Evolutionary conservation across 345 rosid genomes (phyloP), one percentile per base, ranked within the genome.

Genomic region (Nephelium lappaceum): DNA sequence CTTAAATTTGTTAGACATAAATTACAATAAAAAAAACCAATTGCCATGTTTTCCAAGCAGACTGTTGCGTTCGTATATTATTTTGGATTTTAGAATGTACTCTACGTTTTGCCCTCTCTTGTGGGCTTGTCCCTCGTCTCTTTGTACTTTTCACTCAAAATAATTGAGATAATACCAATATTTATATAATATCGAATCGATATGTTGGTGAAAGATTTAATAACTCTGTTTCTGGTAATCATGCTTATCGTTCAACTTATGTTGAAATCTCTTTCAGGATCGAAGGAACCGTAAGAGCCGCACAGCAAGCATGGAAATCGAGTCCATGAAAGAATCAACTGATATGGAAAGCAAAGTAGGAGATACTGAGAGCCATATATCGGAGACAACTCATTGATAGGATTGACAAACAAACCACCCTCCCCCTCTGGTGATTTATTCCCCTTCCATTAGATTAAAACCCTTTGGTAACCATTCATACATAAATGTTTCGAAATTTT

Each of bases 231-330:
- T 51, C 36, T 27, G 55, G 42, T 67, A 2, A 58, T 36, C 21
- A 10, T 55, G 58, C 47, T 51, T 58, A 38, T 76, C 5, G 21
- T 62, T 38, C n/a, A n/a, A n/a, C n/a, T n/a, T n/a, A n/a, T n/a
- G n/a, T n/a, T 23, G 18, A 41, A 71, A 58, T 80, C 77, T 43
- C 65, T 67, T 75, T 84, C 83, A 95, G 98, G 97, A 87, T 72
- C 87, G 96, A 67, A 93, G 92, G 85, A 89, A 86, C 79, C 86
- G 93, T 77, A 93, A 79, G 83, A 92, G 94, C 79, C 91, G 88
- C 15, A 85, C 93, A 3, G 81, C 84, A 9, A 89, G 96, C 83
- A 86, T 89, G 91, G 99, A 95, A 71, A 93, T 91, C 1, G 91
- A 91, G 79, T 88, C 91, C 53, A 60, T 84, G 77, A 92, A 92